Base-by-base conservation (phyloP, 495 filamentous ascomycete genomes). In the Penicillium argentinense region DNA sequence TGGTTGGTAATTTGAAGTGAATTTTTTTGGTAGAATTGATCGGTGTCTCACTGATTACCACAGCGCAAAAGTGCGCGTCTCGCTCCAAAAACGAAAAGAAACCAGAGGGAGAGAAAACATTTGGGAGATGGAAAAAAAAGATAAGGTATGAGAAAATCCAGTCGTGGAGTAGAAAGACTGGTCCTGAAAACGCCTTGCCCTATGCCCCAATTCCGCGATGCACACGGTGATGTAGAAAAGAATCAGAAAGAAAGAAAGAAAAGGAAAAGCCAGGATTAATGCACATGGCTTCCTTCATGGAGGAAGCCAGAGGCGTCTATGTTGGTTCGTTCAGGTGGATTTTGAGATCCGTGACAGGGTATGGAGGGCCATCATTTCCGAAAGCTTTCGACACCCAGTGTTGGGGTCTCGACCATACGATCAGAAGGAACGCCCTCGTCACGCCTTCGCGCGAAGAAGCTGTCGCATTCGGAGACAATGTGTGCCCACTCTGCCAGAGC, bases 401-500 rank as follows among this genome's bases (percentile, higher is more conserved):
- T 83, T 17, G 93, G 93, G 19, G 91, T 92, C 66, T 98, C 93
- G 33, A 98, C 87, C 50, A 84, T 74, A 38, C 72, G 78, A 56
- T 92, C 77, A 5, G 68, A 70, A 7, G 88, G 82, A 11, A 95
- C 86, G 36, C 93, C 93, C 66, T 98, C 93, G 28, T 83, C 83
- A 49, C 84, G 86, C 46, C 93, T 78, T 21, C 92, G 78, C 22
- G 96, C 88, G 36, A 92, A 88, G 66, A 98, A 98, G 58, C 83
- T 89, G 61, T 97, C 91, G 68, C 85, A 91, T 64, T 98, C 93
- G 18, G 77, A 76, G 6, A 97, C 84, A 26, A 97, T 80, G 16
- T 88, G 67, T 11, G 82, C 73, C 93, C 93, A 98, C 66, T 98
- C 93, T 1, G 92, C 91, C 39, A 98, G 75, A 1, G 93, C 90